Evolutionary conservation across 495 filamentous ascomycete species (phyloP).

Genomic region (Glutinoglossum americanum): DNA sequence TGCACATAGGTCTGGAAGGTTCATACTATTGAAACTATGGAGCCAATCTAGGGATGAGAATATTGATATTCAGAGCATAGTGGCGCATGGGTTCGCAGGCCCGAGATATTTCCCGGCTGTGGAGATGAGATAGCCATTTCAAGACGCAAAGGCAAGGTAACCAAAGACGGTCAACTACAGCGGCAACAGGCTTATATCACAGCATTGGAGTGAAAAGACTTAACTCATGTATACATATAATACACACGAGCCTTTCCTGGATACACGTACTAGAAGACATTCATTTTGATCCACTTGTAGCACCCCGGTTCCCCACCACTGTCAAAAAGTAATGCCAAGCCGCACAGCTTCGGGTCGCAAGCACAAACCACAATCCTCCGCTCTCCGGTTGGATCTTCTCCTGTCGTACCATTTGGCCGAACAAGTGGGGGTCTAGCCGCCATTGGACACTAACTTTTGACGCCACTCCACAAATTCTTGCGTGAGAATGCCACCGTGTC

Average conservation of each 20-base stretch:
- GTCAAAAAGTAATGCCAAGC: too few species aligned
- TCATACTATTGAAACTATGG: constrained; percentile 73
- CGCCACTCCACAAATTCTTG: constrained; percentile 58
- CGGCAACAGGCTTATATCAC: not conserved
- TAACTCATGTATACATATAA: not conserved
- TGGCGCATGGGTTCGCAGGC: constrained; percentile 62
- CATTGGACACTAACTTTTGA: constrained; percentile 10
- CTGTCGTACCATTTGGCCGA: too few species aligned
- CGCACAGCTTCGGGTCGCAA: not conserved
- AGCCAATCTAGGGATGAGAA: constrained; percentile 44
- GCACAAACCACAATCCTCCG: not conserved
- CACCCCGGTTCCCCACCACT: too few species aligned
- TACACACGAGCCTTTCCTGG: not conserved
- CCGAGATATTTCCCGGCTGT: constrained; percentile 53
- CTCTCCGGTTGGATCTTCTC: too few species aligned
- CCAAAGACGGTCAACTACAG: not conserved
- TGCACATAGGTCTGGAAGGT: constrained; percentile 37
- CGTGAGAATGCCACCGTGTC: constrained; percentile 56
- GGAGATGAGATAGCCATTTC: constrained; percentile 20
- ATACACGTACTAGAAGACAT: not conserved
- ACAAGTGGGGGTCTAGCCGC: too few species aligned
- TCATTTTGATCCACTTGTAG: not conserved
- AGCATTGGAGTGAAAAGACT: not conserved
- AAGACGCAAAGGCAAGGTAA: not conserved
- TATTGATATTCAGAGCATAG: constrained; percentile 69